Conservation (phyloP, 306 rosid genomes). For the Begonia masoniana region DNA sequence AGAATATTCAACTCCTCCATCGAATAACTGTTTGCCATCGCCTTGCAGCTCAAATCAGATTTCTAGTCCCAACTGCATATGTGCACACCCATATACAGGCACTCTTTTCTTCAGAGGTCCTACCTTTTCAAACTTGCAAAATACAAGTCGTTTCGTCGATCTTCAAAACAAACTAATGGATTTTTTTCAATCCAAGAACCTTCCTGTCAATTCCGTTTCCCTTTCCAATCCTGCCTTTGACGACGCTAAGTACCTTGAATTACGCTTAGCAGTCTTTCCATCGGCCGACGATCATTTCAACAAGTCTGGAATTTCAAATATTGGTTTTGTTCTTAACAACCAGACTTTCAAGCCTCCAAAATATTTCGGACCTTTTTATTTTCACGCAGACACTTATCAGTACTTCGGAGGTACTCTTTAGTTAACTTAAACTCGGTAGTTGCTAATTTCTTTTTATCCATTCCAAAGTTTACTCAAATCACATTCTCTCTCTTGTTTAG, state of each 20-base stretch:
- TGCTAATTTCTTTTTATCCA: too few species aligned
- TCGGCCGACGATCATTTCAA: conserved; percentile 25
- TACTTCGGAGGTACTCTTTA: conserved; percentile 18
- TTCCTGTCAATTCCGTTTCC: conserved; percentile 39
- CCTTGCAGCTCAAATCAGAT: conserved; percentile 21
- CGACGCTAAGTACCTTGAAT: conserved; percentile 16
- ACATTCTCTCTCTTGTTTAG: not conserved
- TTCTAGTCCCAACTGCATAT: conserved; percentile 54
- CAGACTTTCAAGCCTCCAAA: conserved; percentile 30
- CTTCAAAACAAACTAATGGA: conserved; percentile 19
- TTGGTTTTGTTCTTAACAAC: conserved; percentile 37
- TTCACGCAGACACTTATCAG: conserved; percentile 6
- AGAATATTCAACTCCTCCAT: conserved; percentile 11
- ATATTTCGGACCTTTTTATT: conserved; percentile 41
- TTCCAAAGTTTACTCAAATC: too few species aligned
- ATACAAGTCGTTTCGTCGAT: conserved; percentile 8
- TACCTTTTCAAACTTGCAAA: conserved; percentile 34
- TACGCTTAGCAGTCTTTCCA: conserved; percentile 41
- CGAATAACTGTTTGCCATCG: conserved; percentile 20
- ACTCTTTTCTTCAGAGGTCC: conserved; percentile 43
- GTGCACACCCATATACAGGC: conserved; percentile 58
- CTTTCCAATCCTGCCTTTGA: conserved; percentile 19
- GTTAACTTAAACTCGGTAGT: too few species aligned
- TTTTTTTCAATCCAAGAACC: not conserved
- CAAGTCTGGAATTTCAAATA: conserved; percentile 18